Conservation (phyloP, 805 yeast genomes). For the Wickerhamomyces mucosus region DNA sequence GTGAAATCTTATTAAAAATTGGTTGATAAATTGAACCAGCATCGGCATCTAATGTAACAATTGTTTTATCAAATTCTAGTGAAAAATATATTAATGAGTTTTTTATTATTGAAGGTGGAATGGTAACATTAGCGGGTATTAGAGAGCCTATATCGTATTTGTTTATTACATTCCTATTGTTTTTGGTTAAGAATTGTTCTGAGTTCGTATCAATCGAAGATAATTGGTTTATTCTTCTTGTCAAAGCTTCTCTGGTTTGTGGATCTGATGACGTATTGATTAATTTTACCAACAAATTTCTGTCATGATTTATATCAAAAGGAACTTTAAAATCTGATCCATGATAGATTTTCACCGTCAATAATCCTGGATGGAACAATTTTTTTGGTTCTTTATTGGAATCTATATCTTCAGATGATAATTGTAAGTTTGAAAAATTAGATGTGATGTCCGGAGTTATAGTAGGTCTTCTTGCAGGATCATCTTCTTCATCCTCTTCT, state of each 20-base stretch:
- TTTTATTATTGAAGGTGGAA: constrained; percentile 44
- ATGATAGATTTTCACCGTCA: constrained; percentile 68
- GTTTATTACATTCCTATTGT: constrained; percentile 14
- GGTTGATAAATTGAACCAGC: constrained; percentile 74
- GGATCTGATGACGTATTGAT: constrained; percentile 42
- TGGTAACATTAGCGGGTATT: constrained; percentile 45
- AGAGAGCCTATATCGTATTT: constrained; percentile 12
- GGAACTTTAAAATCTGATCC: constrained; percentile 66
- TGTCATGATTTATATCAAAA: constrained; percentile 55
- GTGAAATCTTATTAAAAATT: constrained; percentile 79
- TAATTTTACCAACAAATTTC: constrained; percentile 52
- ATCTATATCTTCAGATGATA: neutral
- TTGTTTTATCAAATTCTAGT: constrained; percentile 91
- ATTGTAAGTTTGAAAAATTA: too few relatives aligned
- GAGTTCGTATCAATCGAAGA: constrained; percentile 6
- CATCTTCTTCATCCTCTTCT: neutral
- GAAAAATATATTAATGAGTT: constrained; percentile 76
- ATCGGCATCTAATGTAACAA: constrained; percentile 78
- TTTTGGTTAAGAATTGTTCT: too few relatives aligned
- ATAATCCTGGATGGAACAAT: constrained; percentile 50
- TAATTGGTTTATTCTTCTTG: constrained; percentile 18
- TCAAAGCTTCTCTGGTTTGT: constrained; percentile 9
- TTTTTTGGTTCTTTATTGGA: constrained; percentile 6
- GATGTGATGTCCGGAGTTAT: neutral
- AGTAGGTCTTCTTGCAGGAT: constrained; percentile 1